Evolutionary conservation across 75 land plant genomes (phyloP).

Genomic region (Pinus albicaulis): DNA sequence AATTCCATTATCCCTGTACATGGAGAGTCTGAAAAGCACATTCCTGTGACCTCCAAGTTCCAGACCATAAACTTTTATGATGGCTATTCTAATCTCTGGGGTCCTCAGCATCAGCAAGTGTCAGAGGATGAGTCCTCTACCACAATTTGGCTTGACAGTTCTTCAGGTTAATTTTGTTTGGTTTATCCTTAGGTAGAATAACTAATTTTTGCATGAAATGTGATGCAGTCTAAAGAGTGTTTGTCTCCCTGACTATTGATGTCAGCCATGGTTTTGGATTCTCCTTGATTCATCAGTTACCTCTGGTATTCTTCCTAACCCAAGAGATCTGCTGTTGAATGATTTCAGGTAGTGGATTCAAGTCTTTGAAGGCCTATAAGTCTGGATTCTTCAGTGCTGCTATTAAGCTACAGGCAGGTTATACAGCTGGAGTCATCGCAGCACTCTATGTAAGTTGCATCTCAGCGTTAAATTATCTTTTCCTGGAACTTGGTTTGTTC

Average conservation of each 20-base stretch:
- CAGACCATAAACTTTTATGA: conserved; percentile 30
- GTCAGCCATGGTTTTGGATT: no score
- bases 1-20: no score
- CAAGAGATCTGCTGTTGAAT: no score
- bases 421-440: conserved; percentile 80
- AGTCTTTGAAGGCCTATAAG: conserved; percentile 44
- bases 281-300: no score
- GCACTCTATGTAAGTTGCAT: conserved; percentile 56
- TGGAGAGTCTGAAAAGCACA: no score
- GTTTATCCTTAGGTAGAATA: no score
- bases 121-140: conserved; percentile 30
- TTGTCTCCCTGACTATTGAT: no score
- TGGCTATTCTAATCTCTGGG: conserved; percentile 56
- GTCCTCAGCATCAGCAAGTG: conserved; percentile 51
- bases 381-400: conserved; percentile 66
- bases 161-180: conserved; percentile 36
- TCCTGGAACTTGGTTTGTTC: no score
- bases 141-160: conserved; percentile 67
- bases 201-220: no score
- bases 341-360: conserved; percentile 72
- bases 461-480: no score
- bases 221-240: no score
- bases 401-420: conserved; percentile 70
- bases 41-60: conserved; percentile 4
- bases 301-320: no score